A percentile compares a stretch with the other conserved stretches of the same genome.
Evolutionary conservation across 202 grass and related monocot species (phyloP).

Genomic region (Zoysia matrella): DNA sequence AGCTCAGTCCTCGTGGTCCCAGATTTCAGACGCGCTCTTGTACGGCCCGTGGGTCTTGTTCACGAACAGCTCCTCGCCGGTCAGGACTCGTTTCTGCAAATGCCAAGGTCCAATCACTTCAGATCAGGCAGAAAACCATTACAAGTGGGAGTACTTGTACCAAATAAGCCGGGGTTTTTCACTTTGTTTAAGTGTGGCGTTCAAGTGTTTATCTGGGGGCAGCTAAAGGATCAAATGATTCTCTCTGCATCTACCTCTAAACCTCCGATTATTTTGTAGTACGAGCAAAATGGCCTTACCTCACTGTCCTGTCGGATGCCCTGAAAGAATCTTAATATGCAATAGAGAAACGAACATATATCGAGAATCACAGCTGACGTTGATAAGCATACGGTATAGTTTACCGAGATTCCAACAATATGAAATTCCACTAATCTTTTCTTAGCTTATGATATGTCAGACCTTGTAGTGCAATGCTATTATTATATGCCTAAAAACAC

Average conservation of each 20-base stretch:
- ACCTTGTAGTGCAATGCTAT: neutral
- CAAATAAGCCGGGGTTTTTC: neutral
- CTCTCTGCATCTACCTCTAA: constrained; percentile 25
- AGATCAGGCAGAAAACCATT: neutral
- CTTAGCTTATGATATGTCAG: neutral
- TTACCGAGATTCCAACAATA: neutral
- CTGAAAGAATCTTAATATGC: constrained; percentile 12
- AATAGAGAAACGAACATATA: neutral
- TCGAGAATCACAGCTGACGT: neutral
- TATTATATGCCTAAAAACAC: neutral
- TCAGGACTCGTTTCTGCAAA: constrained; percentile 63
- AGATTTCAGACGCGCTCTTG: constrained; percentile 60
- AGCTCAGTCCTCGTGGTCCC: constrained; percentile 70
- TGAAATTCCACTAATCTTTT: neutral
- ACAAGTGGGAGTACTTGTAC: too few relatives aligned
- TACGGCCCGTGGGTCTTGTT: constrained; percentile 78
- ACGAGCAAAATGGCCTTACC: neutral
- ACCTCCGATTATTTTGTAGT: neutral
- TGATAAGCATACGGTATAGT: neutral
- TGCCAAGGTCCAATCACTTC: neutral
- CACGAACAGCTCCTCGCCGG: constrained; percentile 75
- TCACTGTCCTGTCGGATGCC: constrained; percentile 12
- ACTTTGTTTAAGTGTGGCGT: neutral
- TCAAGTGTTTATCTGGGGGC: neutral
- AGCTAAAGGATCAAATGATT: constrained; percentile 27